A percentile compares a stretch with the other conserved stretches of the same genome.
These are phyloP conservation scores for Cladosporium sp. DNA, from an alignment of 2,329 filamentous ascomycete species.

Conservation along the genomic window DNA sequence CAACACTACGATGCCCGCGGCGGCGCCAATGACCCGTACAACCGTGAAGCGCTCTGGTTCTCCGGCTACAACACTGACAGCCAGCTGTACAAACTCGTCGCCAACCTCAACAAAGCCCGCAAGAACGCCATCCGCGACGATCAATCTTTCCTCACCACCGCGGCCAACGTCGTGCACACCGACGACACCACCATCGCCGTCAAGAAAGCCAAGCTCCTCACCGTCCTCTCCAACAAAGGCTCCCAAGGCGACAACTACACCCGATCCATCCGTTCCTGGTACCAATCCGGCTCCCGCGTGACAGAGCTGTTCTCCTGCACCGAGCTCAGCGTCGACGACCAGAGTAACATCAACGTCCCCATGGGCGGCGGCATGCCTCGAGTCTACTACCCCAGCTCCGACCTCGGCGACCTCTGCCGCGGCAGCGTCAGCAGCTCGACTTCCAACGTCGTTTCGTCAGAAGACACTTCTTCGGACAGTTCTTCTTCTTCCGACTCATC, in stretches of 20 bases:
- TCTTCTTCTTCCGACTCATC: no score
- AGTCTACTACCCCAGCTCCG: constrained; percentile 33
- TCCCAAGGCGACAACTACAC: constrained; percentile 23
- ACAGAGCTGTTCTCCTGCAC: constrained; percentile 38
- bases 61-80: constrained; percentile 38
- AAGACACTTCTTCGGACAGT: no score
- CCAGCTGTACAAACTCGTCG: constrained; percentile 34
- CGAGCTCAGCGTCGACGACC: constrained; percentile 23
- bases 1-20: constrained; percentile 49
- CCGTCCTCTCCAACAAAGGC: constrained; percentile 32
- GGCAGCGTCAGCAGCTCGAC: constrained; percentile 1
- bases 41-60: constrained; percentile 41
- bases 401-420: constrained; percentile 9
- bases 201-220: constrained; percentile 45
- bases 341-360: constrained; percentile 30
- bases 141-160: constrained; percentile 37
- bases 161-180: constrained; percentile 37
- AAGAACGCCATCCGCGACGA: constrained; percentile 40
- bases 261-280: constrained; percentile 25
- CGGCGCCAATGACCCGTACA: constrained; percentile 32
- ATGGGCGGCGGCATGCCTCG: constrained; percentile 34
- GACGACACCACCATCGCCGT: constrained; percentile 43
- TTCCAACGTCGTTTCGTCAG: not conserved
- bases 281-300: constrained; percentile 25
- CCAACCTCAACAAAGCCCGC: constrained; percentile 49